Base-by-base conservation (phyloP, 495 filamentous ascomycete species). In the Glutinoglossum americanum region DNA sequence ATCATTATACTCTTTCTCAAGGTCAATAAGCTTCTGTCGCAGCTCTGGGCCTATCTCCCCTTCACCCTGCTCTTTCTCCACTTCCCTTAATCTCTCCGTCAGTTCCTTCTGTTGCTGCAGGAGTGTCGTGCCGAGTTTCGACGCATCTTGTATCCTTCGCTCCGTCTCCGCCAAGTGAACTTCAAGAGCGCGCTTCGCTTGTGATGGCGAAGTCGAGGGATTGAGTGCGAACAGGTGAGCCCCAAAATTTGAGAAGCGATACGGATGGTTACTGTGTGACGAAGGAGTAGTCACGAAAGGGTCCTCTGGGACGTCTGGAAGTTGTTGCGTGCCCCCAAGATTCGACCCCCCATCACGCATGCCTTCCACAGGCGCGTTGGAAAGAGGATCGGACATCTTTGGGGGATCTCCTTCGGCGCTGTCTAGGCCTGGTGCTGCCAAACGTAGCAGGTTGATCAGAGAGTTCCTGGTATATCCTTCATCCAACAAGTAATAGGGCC, bases 1-100 rank as follows among this genome's bases (percentile, higher is more conserved):
- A 61, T 97, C 92, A 68, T 92, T 92, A 68, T 93, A 97, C 61
- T 96, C 93, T 67, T 79, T 83, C 65, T 98, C 92, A 63, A 97
- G 75, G 57, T 94, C 90, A 10, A 79, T 75, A 30, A 98, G 73
- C 67, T 84, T 89, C 68, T 83, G 81, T 15, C 84, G 81, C 63
- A 97, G 68, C 55, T 94, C 89, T 1, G 85, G 83, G 8, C 81
- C 82, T 57, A 97, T 82, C 61, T 93, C 85, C n/a, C 78, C 74
- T 48, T 88, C 84, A 61, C 80, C 77, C 64, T 92, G 77, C 61
- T 86, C 75, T 62, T 79, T 80, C 62, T 93, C 85, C 0, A 97
- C 80, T 61, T 95, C 92, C 62, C 80, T 82, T 60, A 98, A 70
- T 62, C 83, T 78, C 48, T 89, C 87, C 53, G 80, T 76, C 45